phyloP scores from a whole-genome alignment of 352 stramenopile species.

The Phytophthora rubi region DNA sequence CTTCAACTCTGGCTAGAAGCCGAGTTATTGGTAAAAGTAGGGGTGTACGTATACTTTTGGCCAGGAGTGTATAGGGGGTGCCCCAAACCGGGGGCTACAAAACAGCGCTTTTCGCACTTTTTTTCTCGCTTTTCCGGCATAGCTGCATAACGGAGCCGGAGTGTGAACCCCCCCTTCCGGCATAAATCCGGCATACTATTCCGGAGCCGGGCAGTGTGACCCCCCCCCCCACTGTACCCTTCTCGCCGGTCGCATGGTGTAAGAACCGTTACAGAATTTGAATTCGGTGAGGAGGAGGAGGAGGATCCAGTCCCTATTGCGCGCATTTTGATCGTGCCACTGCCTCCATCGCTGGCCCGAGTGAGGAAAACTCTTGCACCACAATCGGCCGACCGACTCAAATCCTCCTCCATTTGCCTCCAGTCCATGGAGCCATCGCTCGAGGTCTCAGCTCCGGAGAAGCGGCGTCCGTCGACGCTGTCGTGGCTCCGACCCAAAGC shows the following conservation, averaged over 20 bases:
- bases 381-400: neutral
- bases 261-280: neutral
- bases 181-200: too few species aligned
- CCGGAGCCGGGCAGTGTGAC: too few species aligned
- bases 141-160: too few species aligned
- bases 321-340: neutral
- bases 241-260: neutral
- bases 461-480: neutral
- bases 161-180: too few species aligned
- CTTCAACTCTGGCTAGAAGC: too few species aligned
- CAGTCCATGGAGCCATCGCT: neutral
- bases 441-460: neutral
- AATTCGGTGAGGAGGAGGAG: neutral
- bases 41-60: too few species aligned
- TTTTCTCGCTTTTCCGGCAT: too few species aligned
- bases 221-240: neutral
- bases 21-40: too few species aligned
- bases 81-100: too few species aligned
- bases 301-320: neutral
- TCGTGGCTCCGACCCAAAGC: slow-evolving; percentile 5
- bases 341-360: neutral
- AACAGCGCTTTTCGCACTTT: too few species aligned
- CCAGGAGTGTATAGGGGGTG: too few species aligned
- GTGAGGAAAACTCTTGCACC: neutral
- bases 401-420: neutral